These are phyloP conservation scores for Nematocida parisii DNA, from an alignment of 371 early-diverging fungal species.

Conservation along the genomic window DNA sequence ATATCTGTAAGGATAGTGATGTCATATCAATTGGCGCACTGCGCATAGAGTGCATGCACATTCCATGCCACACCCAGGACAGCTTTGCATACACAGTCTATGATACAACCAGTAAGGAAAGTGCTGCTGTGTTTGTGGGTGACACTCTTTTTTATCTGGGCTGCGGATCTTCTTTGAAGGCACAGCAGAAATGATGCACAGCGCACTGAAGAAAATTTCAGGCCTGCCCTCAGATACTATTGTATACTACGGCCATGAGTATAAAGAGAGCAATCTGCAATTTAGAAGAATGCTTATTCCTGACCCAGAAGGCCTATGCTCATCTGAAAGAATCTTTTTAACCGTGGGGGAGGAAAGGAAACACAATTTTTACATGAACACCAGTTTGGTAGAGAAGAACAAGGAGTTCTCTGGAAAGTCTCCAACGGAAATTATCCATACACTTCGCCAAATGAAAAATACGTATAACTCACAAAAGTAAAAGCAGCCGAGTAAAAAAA, in stretches of 20 bases:
- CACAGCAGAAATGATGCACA: conserved; percentile 61
- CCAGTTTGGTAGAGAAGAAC: neutral
- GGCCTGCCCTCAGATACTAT: conserved; percentile 36
- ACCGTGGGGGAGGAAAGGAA: conserved; percentile 58
- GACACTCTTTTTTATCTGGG: conserved; percentile 69
- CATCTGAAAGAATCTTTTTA: conserved; percentile 52
- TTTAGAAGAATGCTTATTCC: conserved; percentile 47
- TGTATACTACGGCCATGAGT: conserved; percentile 70
- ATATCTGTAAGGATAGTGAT: conserved; percentile 31
- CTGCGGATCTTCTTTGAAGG: conserved; percentile 70
- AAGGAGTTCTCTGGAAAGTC: conserved; percentile 25
- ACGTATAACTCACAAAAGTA: neutral
- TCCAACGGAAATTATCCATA: neutral
- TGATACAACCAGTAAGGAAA: neutral
- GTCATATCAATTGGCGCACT: conserved; percentile 17
- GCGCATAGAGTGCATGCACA: conserved; percentile 55
- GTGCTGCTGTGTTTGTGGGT: conserved; percentile 62
- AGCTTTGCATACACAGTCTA: conserved; percentile 58
- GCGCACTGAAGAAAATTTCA: conserved; percentile 48
- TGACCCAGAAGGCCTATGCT: conserved; percentile 1
- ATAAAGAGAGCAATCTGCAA: conserved; percentile 56
- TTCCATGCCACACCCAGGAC: conserved; percentile 68
- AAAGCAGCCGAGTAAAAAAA: neutral
- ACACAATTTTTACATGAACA: conserved; percentile 62
- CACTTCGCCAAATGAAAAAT: conserved; percentile 27